Percentiles rank a stretch among this genome's conserved stretches.
These are phyloP conservation scores for Cardamine chenopodiifolia DNA, from an alignment of 345 rosid genomes.

Conservation along the genomic window DNA sequence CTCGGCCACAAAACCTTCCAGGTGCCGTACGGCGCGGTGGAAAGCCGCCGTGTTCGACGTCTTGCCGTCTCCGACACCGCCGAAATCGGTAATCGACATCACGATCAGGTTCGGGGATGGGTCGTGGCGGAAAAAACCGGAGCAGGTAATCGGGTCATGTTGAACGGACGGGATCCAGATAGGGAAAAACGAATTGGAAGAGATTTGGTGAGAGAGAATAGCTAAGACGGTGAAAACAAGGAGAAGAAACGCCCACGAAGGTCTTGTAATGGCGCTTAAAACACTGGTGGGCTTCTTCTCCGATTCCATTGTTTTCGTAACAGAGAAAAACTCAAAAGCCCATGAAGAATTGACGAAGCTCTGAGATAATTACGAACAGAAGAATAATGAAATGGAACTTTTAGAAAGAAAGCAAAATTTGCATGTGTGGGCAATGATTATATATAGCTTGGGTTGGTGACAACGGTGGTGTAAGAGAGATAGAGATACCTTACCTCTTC, in stretches of 20 bases:
- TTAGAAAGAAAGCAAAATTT: conserved; percentile 9
- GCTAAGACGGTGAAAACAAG: conserved; percentile 55
- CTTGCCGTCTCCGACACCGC: conserved; percentile 86
- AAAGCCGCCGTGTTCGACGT: conserved; percentile 80
- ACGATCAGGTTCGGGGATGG: conserved; percentile 53
- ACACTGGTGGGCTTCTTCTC: conserved; percentile 46
- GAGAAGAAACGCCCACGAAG: conserved; percentile 58
- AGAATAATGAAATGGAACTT: conserved; percentile 9
- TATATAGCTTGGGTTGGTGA: neutral
- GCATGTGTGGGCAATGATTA: conserved; percentile 43
- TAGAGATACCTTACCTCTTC: conserved; percentile 26
- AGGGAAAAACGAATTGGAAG: conserved; percentile 50
- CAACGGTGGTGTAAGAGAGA: neutral
- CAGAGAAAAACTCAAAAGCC: conserved; percentile 8
- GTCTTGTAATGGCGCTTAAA: conserved; percentile 38
- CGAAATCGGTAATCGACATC: conserved; percentile 79
- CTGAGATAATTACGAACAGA: conserved; percentile 18
- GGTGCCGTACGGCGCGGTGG: conserved; percentile 60
- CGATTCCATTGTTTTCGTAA: conserved; percentile 48
- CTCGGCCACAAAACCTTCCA: conserved; percentile 47
- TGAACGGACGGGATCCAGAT: conserved; percentile 22
- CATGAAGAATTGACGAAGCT: conserved; percentile 27
- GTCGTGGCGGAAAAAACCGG: conserved; percentile 23
- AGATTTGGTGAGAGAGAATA: conserved; percentile 64
- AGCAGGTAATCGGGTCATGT: conserved; percentile 43